Evolutionary conservation across 139 green algal genomes (phyloP).

Genomic region (Chlorella sp.): DNA sequence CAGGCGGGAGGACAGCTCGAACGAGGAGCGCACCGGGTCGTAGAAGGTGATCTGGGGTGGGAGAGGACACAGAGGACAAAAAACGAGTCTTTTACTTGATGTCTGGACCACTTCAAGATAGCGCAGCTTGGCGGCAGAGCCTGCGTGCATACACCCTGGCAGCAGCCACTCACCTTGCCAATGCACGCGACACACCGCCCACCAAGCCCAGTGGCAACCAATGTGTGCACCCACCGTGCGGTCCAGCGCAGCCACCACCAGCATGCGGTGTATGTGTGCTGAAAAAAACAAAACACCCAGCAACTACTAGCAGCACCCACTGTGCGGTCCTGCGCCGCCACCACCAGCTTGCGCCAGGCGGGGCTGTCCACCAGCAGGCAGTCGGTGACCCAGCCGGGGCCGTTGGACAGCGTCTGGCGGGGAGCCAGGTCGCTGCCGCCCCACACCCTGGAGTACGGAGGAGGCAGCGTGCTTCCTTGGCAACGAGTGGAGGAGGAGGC

Average conservation of each 20-base stretch:
- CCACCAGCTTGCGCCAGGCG: slow-evolving; percentile 59
- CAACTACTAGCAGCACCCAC: slow-evolving; percentile 6
- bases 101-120: neutral
- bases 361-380: slow-evolving; percentile 59
- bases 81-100: neutral
- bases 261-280: too few species aligned
- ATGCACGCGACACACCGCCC: neutral
- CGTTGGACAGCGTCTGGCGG: slow-evolving; percentile 65
- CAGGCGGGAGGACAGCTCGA: slow-evolving; percentile 69
- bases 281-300: neutral
- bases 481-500: neutral
- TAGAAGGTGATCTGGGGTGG: slow-evolving; percentile 73
- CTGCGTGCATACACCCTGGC: neutral
- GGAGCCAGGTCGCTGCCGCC: slow-evolving; percentile 67
- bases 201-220: too few species aligned
- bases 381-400: slow-evolving; percentile 76
- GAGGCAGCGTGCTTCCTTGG: too few species aligned
- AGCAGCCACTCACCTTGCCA: neutral
- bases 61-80: neutral
- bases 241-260: too few species aligned
- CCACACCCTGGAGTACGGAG: slow-evolving; percentile 65
- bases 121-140: neutral
- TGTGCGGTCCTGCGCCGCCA: slow-evolving; percentile 72
- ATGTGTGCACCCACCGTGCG: too few species aligned
- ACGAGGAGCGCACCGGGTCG: slow-evolving; percentile 71